These are phyloP conservation scores for Saturnispora gosingensis DNA, from an alignment of 805 yeast genomes.

Conservation along the genomic window DNA sequence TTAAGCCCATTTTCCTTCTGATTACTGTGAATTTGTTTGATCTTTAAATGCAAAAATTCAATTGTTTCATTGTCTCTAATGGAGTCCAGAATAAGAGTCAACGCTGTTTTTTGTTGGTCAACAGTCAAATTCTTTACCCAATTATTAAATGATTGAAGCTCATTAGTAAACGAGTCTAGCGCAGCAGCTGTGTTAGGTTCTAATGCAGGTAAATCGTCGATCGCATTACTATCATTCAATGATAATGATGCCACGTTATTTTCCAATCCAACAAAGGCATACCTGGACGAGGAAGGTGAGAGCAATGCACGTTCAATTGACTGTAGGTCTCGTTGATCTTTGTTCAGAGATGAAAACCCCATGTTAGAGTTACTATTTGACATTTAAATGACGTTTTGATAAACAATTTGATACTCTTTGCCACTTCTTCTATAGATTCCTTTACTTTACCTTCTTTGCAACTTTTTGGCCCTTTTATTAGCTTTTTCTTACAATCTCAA, in stretches of 20 bases:
- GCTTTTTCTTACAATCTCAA: background rate
- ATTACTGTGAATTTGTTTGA: background rate
- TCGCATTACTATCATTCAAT: slow-evolving; percentile 11
- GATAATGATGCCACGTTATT: slow-evolving; percentile 12
- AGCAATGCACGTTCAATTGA: slow-evolving; percentile 29
- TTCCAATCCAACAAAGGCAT: slow-evolving; percentile 21
- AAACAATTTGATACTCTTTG: background rate
- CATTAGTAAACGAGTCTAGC: slow-evolving; percentile 31
- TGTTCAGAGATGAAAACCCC: background rate
- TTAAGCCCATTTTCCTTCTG: background rate
- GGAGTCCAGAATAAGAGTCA: slow-evolving; percentile 38
- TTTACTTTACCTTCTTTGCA: background rate
- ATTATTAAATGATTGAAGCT: slow-evolving; percentile 35
- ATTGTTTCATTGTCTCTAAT: slow-evolving; percentile 35
- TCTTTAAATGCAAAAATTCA: slow-evolving; percentile 4
- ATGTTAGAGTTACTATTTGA: background rate
- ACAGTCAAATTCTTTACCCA: slow-evolving; percentile 40
- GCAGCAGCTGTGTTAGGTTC: slow-evolving; percentile 24
- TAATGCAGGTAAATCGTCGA: slow-evolving; percentile 26
- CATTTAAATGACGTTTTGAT: background rate
- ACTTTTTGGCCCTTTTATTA: background rate
- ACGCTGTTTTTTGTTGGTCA: slow-evolving; percentile 38
- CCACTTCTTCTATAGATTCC: background rate
- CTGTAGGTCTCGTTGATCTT: background rate
- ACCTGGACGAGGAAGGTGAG: slow-evolving; percentile 33